These are phyloP conservation scores for Boletus bicolor DNA, from an alignment of 768 basidiomycete genomes.

Conservation along the genomic window DNA sequence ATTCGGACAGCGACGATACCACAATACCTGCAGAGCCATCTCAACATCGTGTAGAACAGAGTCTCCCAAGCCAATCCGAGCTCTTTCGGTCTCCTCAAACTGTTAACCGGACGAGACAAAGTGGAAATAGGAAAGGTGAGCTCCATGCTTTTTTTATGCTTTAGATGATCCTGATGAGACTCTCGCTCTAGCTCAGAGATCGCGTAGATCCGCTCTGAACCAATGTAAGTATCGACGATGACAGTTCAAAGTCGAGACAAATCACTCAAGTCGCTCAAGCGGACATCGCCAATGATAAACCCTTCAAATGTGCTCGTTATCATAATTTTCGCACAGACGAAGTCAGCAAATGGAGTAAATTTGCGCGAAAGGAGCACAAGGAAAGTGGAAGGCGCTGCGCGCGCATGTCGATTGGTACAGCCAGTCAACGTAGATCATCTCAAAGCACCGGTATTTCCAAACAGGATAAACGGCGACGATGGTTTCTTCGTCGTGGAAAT, in stretches of 20 bases:
- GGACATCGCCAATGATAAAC: background rate
- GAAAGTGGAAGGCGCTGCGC: constrained; percentile 5
- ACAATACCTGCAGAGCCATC: constrained; percentile 11
- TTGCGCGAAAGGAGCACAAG: constrained; percentile 2
- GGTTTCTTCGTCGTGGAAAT: constrained; percentile 13
- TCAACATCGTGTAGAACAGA: constrained; percentile 2
- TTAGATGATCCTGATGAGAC: background rate
- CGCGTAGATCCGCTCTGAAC: background rate
- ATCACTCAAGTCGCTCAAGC: constrained; percentile 12
- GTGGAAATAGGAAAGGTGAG: constrained; percentile 9
- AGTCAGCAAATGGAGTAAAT: constrained; percentile 6
- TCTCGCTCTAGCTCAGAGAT: constrained; percentile 7
- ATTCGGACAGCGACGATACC: constrained; percentile 14
- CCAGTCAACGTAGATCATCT: constrained; percentile 1
- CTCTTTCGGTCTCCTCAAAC: background rate
- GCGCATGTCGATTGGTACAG: constrained; percentile 22
- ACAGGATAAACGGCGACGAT: constrained; percentile 8
- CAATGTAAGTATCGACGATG: constrained; percentile 12
- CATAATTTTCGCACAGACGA: background rate
- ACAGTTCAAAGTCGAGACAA: background rate
- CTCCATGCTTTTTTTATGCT: background rate
- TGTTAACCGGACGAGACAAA: background rate
- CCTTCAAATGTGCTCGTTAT: constrained; percentile 3
- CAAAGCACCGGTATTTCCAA: background rate
- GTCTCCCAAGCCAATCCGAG: background rate